Evolutionary conservation across 345 rosid genomes (phyloP).

Genomic region (Lumnitzera littorea): DNA sequence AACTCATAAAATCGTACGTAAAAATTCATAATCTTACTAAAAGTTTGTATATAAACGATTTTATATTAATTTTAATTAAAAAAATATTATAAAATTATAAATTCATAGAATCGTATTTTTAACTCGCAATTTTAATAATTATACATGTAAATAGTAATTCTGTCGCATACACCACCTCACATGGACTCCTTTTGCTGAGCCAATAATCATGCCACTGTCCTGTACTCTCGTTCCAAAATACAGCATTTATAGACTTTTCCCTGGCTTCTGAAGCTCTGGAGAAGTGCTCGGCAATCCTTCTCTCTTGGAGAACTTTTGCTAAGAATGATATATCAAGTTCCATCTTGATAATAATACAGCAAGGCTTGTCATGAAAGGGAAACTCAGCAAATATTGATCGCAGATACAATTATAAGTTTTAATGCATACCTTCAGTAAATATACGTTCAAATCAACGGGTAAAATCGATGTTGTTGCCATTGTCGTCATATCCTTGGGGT

Average conservation of each 20-base stretch:
- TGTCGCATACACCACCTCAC: slow-evolving; percentile 5
- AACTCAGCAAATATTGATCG: neutral
- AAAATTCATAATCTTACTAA: too few species aligned
- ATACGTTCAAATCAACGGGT: slow-evolving; percentile 82
- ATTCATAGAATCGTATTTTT: too few species aligned
- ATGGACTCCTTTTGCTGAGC: slow-evolving; percentile 20
- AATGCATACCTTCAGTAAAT: slow-evolving; percentile 48
- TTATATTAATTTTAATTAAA: too few species aligned
- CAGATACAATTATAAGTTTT: neutral
- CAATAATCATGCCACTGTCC: slow-evolving; percentile 97
- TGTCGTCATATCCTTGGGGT: slow-evolving; percentile 50
- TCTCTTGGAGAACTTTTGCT: slow-evolving; percentile 47
- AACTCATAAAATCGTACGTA: too few species aligned
- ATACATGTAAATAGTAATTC: neutral
- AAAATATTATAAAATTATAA: too few species aligned
- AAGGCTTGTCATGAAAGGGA: neutral
- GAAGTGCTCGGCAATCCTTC: slow-evolving; percentile 32
- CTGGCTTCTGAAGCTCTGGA: slow-evolving; percentile 51
- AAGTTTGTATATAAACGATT: too few species aligned
- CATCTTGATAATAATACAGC: slow-evolving; percentile 45
- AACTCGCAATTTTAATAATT: too few species aligned
- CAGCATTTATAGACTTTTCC: slow-evolving; percentile 38
- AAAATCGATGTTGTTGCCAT: slow-evolving; percentile 65
- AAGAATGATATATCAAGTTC: slow-evolving; percentile 75
- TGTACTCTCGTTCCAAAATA: slow-evolving; percentile 60